A percentile compares a stretch with the other conserved stretches of the same genome.
phyloP scores from a whole-genome alignment of 164 flowering plant species.

The Vitis rupestris region DNA sequence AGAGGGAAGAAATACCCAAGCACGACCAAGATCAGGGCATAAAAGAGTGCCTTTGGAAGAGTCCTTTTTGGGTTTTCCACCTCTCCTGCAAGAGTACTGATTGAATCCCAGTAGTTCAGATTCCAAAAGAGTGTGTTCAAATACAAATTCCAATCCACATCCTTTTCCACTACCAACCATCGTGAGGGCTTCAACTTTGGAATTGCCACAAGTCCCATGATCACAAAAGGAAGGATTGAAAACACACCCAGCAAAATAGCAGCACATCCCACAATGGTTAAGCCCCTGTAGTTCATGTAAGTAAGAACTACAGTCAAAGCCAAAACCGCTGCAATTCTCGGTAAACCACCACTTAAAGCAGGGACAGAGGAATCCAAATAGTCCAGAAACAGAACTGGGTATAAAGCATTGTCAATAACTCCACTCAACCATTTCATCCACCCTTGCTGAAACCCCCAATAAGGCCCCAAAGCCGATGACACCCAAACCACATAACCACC shows the following conservation, averaged over 20 bases:
- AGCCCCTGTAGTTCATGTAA: too few species aligned
- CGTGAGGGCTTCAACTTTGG: conserved; percentile 48
- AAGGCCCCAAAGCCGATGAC: conserved; percentile 55
- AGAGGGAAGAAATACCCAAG: conserved; percentile 51
- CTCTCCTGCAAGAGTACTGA: conserved; percentile 61
- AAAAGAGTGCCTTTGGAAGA: conserved; percentile 48
- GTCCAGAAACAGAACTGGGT: too few species aligned
- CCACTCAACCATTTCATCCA: too few species aligned
- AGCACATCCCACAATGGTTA: too few species aligned
- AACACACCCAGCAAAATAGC: conserved; percentile 45
- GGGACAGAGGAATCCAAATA: too few species aligned
- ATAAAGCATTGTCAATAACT: too few species aligned
- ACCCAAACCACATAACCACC: conserved; percentile 71
- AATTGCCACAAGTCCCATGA: conserved; percentile 49
- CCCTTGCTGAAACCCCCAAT: conserved; percentile 68
- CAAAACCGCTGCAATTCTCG: too few species aligned
- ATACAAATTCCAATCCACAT: conserved; percentile 48
- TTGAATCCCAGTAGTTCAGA: conserved; percentile 62
- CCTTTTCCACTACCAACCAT: conserved; percentile 41
- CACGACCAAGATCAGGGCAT: conserved; percentile 47
- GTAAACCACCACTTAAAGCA: too few species aligned
- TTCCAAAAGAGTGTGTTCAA: conserved; percentile 66
- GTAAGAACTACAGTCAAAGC: too few species aligned
- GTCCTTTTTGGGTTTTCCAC: conserved; percentile 50
- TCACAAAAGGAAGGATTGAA: conserved; percentile 49